Evolutionary conservation across 1,284 basidiomycete species (phyloP), one percentile per base, ranked within the genome.

Genomic region (Jaminaea rosea): DNA sequence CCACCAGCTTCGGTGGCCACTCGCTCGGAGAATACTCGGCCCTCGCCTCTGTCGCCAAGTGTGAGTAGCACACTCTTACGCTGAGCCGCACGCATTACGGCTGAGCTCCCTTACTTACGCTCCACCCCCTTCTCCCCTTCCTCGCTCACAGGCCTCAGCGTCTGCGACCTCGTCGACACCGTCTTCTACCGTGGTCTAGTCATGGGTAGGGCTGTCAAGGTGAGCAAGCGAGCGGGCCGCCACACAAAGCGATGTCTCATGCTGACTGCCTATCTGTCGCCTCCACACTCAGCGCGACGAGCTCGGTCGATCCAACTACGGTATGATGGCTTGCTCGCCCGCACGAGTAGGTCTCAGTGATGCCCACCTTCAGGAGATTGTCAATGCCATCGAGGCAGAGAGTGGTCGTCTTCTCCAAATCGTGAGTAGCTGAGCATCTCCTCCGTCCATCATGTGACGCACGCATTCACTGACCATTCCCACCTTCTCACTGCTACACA

Each of bases 181-280:
- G 93, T 98, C 39, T 97, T 98, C 82, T 97, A 96, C 77, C 89
- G 94, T 76, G 93, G 93, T 74, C 93, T 98, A 71, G 98, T 93
- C 46, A 98, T 98, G 93, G 39, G 39, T 13, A n/a, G 39, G 11
- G 39, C 39, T 23, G 39, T 42, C 39, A 42, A 42, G 39, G 39
- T 42, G 39, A 42, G 39, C 24, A 7, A n/a, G n/a, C n/a, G 92
- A 96, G 74, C 88, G 91, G 42, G 92, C 92, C 19, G 92, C 96
- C 55, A 88, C 19, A 15, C 19, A 4, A 7, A 42, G 39, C 39
- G 11, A 23, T 42, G 13, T 6, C 39, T 8, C 39, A n/a, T 21
- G 29, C 13, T 42, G 39, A 13, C 19, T 11, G 39, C 6, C 2
- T 3, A 3, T 42, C 19, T 42, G 39, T 13, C 3, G 19, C 39